A percentile compares a stretch with the other conserved stretches of the same genome.
Conservation (phyloP, 306 rosid genomes). For the Pachyrhizus erosus region DNA sequence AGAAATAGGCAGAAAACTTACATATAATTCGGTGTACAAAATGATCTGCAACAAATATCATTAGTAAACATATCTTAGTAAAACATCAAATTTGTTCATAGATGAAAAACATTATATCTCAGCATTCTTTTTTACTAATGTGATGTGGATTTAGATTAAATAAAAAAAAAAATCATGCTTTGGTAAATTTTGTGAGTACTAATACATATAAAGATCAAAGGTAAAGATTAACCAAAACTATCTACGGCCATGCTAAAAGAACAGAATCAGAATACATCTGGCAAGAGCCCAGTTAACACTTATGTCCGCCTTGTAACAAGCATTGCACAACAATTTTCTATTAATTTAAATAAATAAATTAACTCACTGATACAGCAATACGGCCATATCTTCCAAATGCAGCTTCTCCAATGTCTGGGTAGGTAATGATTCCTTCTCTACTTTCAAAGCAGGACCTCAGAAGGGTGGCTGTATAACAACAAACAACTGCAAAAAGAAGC, state of each 20-base stretch:
- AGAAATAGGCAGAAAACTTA: slow-evolving; percentile 51
- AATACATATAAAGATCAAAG: slow-evolving; percentile 9
- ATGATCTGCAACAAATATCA: slow-evolving; percentile 65
- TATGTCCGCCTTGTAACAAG: slow-evolving; percentile 10
- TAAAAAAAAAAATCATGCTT: neutral
- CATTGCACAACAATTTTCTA: slow-evolving; percentile 11
- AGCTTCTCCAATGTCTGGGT: slow-evolving; percentile 87
- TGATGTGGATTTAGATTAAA: neutral
- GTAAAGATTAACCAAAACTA: slow-evolving; percentile 3
- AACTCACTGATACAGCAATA: slow-evolving; percentile 71
- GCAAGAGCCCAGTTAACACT: neutral
- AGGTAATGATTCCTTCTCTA: slow-evolving; percentile 60
- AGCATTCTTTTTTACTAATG: slow-evolving; percentile 30
- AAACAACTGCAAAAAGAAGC: slow-evolving; percentile 61
- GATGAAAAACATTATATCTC: neutral
- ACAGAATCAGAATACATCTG: neutral
- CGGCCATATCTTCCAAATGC: slow-evolving; percentile 87
- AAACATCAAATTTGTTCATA: neutral
- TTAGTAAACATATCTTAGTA: slow-evolving; percentile 34
- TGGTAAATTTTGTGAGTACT: neutral
- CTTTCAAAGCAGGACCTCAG: slow-evolving; percentile 72
- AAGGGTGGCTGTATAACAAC: slow-evolving; percentile 77
- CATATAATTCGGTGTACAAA: slow-evolving; percentile 76
- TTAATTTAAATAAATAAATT: slow-evolving; percentile 14
- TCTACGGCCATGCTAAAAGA: neutral